A percentile compares a stretch with the other conserved stretches of the same genome.
Evolutionary conservation across 768 basidiomycete species (phyloP).

Genomic region (Amanita subjunquillea): DNA sequence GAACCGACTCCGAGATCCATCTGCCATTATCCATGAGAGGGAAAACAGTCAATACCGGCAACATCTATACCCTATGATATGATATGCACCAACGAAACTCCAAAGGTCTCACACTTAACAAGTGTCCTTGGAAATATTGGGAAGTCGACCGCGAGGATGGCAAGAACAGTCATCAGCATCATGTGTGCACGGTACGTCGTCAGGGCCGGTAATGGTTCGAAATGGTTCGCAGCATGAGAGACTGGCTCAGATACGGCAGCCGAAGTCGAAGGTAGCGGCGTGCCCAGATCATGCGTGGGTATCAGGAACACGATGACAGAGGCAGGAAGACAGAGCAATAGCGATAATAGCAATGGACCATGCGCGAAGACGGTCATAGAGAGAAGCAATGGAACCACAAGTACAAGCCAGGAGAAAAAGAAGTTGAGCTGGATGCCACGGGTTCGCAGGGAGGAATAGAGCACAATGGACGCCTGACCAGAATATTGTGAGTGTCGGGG

Average conservation of each 20-base stretch:
- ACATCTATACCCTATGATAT: not conserved
- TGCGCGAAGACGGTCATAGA: conserved; percentile 71
- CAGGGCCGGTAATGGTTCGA: conserved; percentile 61
- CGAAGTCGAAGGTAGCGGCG: conserved; percentile 41
- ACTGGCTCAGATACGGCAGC: conserved; percentile 9
- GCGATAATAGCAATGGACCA: conserved; percentile 39
- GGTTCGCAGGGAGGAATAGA: conserved; percentile 53
- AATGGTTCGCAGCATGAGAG: conserved; percentile 6
- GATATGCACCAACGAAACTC: conserved; percentile 75
- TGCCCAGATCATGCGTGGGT: conserved; percentile 29
- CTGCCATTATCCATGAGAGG: conserved; percentile 27
- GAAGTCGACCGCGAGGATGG: conserved; percentile 95
- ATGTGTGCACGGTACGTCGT: conserved; percentile 89
- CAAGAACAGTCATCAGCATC: conserved; percentile 86
- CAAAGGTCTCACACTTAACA: conserved; percentile 91
- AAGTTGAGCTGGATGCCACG: conserved; percentile 34
- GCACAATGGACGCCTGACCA: conserved; percentile 54
- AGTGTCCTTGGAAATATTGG: conserved; percentile 79
- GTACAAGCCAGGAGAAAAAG: conserved; percentile 46
- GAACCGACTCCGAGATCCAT: conserved; percentile 98
- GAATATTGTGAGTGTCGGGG: not conserved
- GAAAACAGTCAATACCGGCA: conserved; percentile 4
- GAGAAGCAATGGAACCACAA: conserved; percentile 71
- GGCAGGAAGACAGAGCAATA: conserved; percentile 36
- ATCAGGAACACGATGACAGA: conserved; percentile 30